Conservation (phyloP, 2,329 filamentous ascomycete genomes). For the Juglanconis sp. region DNA sequence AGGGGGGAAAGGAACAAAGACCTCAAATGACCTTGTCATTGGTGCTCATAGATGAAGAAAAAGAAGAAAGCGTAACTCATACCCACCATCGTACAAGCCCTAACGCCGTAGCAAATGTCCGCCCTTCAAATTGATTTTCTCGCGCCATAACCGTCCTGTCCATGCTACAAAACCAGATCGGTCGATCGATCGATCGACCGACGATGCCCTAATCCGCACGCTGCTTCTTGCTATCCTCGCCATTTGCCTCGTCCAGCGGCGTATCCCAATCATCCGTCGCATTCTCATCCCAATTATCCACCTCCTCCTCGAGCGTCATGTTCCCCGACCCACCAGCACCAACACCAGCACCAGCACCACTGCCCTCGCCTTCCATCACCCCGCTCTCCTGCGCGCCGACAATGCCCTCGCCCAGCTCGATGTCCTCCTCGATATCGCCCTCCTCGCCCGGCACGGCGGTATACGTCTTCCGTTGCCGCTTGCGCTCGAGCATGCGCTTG, state of each 20-base stretch:
- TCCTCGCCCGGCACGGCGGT: slow-evolving; percentile 60
- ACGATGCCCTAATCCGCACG: slow-evolving; percentile 24
- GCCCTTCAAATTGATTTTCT: neutral
- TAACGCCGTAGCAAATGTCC: neutral
- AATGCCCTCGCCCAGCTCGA: slow-evolving; percentile 70
- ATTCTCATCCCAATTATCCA: slow-evolving; percentile 95
- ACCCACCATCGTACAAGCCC: neutral
- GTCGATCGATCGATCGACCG: neutral
- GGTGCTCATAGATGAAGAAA: neutral
- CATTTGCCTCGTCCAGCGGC: slow-evolving; percentile 27
- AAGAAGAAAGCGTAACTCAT: neutral
- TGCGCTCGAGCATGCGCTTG: slow-evolving; percentile 88
- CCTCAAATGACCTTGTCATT: neutral
- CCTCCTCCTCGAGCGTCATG: slow-evolving; percentile 68
- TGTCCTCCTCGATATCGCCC: slow-evolving; percentile 59
- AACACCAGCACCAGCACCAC: slow-evolving; percentile 19
- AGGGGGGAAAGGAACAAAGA: neutral
- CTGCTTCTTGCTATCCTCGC: slow-evolving; percentile 22
- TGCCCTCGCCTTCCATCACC: slow-evolving; percentile 37
- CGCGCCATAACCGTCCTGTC: neutral
- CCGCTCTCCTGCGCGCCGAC: slow-evolving; percentile 59
- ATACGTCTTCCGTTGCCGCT: slow-evolving; percentile 71
- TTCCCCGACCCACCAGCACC: slow-evolving; percentile 28
- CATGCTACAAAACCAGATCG: neutral
- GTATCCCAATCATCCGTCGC: slow-evolving; percentile 57